Base-by-base conservation (phyloP, 352 stramenopile genomes). In the Globisporangium orthogonon region DNA sequence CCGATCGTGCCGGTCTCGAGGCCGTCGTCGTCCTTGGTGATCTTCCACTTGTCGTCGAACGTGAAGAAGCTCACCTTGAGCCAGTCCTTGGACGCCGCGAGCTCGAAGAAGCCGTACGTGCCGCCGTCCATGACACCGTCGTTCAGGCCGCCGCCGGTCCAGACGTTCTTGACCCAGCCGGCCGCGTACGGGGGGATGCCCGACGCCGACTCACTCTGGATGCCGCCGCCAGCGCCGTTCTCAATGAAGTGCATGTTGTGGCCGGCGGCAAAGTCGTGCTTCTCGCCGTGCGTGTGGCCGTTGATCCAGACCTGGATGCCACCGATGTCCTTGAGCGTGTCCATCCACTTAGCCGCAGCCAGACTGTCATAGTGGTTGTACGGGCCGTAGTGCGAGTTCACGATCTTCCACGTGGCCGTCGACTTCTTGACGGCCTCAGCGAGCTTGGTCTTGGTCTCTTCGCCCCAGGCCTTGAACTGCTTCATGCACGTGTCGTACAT, bases 331-430 rank as follows among this genome's bases (percentile, higher is more conserved):
- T 81, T 50, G 10, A 89, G 67, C 10, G 78, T 65, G 7, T 76
- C 58, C n/a, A 83, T 82, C 83, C 83, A 94, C 54, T 70, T 77
- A 30, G 82, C 68, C 70, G 84, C 82, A 23, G 71, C 71, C 6
- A 60, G 43, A 23, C 75, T 68, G 15, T 76, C 70, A 59, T 89
- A 87, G 69, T 94, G 83, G 54, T 80, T 72, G 53, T 88, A 85
- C 4, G 84, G 80, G 2, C 66, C 83, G 70, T 94, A 94, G 68
- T 92, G 84, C 46, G 73, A 83, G 67, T 94, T 94, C 46, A 94
- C 78, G 41, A 94, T 78, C 68, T 94, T 94, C 78, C 83, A 94
- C 41, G 80, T 86, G 2, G 83, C 83, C 13, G 55, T 91, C 7
- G 82, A 91, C 45, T 69, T 61, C 14, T 76, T 71, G 3, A 82